Percentiles rank a stretch among this genome's conserved stretches.
Conservation (phyloP, 192 early-diverging fungal species). For the Linnemannia exigua region DNA sequence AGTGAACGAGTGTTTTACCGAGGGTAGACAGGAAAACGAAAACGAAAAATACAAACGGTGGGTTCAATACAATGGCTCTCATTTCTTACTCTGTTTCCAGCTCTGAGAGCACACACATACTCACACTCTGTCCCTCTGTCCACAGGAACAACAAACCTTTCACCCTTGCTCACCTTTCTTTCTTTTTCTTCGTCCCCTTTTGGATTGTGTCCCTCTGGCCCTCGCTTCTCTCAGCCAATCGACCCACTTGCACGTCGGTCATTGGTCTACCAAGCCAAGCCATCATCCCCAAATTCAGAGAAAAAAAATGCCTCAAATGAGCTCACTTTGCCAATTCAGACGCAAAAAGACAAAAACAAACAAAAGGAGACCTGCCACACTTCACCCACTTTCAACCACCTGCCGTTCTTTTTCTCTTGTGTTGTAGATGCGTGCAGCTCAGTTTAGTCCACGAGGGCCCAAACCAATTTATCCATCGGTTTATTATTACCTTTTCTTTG, state of each 20-base stretch:
- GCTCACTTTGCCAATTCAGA: constrained; percentile 1
- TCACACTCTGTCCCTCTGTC: background rate
- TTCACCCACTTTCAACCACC: background rate
- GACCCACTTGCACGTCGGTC: background rate
- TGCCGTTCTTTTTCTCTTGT: background rate
- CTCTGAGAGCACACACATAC: constrained; percentile 2
- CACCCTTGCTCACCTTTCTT: background rate
- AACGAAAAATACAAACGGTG: background rate
- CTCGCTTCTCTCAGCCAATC: background rate
- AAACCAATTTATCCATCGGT: background rate
- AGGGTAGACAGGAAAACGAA: background rate
- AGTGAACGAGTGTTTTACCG: background rate
- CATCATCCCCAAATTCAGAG: background rate
- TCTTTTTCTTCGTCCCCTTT: background rate
- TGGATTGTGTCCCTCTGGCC: background rate
- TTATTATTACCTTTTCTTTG: background rate
- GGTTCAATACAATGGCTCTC: background rate
- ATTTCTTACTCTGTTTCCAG: background rate
- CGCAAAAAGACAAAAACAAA: background rate
- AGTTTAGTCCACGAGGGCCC: background rate
- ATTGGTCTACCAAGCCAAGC: background rate
- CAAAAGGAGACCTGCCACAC: background rate
- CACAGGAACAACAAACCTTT: too few relatives aligned
- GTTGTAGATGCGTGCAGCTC: background rate
- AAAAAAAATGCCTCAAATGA: constrained; percentile 10